Base-by-base conservation (phyloP, 345 rosid species). In the Anastatica hierochuntica region DNA sequence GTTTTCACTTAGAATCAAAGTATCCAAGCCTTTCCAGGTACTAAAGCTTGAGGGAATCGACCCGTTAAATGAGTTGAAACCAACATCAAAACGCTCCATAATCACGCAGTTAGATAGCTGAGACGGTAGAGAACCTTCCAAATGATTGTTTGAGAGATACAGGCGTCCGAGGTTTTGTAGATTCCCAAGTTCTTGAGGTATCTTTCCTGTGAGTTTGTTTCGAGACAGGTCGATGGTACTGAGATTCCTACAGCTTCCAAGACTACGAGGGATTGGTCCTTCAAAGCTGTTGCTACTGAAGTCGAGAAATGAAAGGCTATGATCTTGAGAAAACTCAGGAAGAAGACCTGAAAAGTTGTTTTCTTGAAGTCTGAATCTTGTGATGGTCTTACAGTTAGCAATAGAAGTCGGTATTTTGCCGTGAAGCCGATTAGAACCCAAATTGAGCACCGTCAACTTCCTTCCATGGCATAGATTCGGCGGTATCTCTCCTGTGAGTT, bases 401-500 rank as follows among this genome's bases (percentile, higher is more conserved):
- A 79, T 50, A 54, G 68, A 76, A 23, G 74, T 44, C 42, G 88
- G 92, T 63, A 89, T 61, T 64, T 64, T 53, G 1, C 97, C 90
- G 6, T 63, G 62, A 67, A 89, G 73, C 40, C 21, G 79, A 67
- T 89, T 85, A 21, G 60, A 46, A 23, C 88, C 94, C 63, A 85
- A 63, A 46, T 77, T 77, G 49, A 83, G 74, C 27, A 71, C 74
- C 12, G 36, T 10, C 53, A 85, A 38, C 61, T 59, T 69, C 66
- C 64, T 77, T 36, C 88, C 68, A 10, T 51, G 66, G 80, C 97
- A 89, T 19, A 89, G 79, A 68, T 74, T 64, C 0, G 83, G 82
- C 0, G 95, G 97, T 40, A 89, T 75, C 41, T 58, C 69, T 29
- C 97, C 95, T 0, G 68, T 73, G 71, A 85, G 63, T 36, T 53